Conservation (phyloP, 169 alveolate species). For the Babesia microti region DNA sequence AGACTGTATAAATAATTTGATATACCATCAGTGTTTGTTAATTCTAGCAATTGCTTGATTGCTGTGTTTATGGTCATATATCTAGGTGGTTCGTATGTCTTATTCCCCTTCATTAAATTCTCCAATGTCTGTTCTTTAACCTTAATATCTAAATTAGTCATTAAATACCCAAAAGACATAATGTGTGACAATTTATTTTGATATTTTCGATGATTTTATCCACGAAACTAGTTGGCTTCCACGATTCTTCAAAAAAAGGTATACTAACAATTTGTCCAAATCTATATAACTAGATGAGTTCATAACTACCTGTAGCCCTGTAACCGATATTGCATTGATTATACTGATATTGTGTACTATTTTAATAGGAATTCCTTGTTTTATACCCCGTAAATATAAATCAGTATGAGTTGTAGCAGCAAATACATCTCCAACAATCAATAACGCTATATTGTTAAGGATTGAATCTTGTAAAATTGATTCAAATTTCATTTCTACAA, state of each 20-base stretch:
- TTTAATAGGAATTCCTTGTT: constrained; percentile 79
- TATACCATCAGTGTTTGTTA: constrained; percentile 56
- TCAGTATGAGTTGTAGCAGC: constrained; percentile 95
- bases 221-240: constrained; percentile 93
- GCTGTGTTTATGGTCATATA: constrained; percentile 83
- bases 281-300: constrained; percentile 79
- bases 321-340: constrained; percentile 68
- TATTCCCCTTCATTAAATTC: constrained; percentile 82
- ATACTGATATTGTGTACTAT: constrained; percentile 89
- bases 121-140: constrained; percentile 93
- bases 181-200: constrained; percentile 85
- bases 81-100: constrained; percentile 86
- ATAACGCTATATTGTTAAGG: constrained; percentile 67
- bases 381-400: constrained; percentile 78
- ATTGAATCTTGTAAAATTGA: constrained; percentile 76
- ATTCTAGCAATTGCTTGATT: constrained; percentile 76
- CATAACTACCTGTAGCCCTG: constrained; percentile 55
- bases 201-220: constrained; percentile 82
- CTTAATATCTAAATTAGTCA: constrained; percentile 81
- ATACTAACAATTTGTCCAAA: constrained; percentile 97
- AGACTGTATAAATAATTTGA: constrained; percentile 15
- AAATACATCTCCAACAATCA: constrained; percentile 92
- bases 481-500: constrained; percentile 83
- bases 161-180: constrained; percentile 75
- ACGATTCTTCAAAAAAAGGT: constrained; percentile 92